Evolutionary conservation across 371 early-diverging fungal genomes (phyloP).

Genomic region (Choanephora cucurbitarum): DNA sequence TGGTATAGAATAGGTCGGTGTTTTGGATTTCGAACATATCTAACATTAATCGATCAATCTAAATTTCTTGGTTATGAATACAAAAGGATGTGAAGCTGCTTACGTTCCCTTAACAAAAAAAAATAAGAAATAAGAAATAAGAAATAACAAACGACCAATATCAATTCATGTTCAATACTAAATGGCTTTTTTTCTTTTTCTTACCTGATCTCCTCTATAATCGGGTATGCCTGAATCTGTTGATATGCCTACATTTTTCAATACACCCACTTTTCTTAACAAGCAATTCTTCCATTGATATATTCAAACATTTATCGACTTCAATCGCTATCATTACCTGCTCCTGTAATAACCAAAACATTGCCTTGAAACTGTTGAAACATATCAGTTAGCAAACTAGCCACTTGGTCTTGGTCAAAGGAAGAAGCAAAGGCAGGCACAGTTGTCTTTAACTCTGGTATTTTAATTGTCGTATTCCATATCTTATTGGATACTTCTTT

Average conservation of each 20-base stretch:
- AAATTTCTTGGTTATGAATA: neutral
- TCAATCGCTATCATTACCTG: no score
- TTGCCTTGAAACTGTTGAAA: constrained; percentile 43
- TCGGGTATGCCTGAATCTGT: constrained; percentile 89
- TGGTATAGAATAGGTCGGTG: constrained; percentile 83
- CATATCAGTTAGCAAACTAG: constrained; percentile 42
- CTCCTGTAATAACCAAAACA: constrained; percentile 56
- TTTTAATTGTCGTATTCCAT: constrained; percentile 39
- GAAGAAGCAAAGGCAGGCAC: constrained; percentile 21
- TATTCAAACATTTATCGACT: no score
- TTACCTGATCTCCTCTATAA: constrained; percentile 78
- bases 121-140: no score
- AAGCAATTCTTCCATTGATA: no score
- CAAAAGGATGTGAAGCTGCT: neutral
- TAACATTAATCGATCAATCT: constrained; percentile 51
- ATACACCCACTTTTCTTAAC: no score
- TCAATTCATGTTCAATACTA: neutral
- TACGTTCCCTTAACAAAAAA: constrained; percentile 26
- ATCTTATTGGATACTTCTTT: constrained; percentile 20
- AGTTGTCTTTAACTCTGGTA: constrained; percentile 35
- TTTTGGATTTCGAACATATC: constrained; percentile 77
- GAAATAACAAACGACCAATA: no score
- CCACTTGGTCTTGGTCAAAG: constrained; percentile 31
- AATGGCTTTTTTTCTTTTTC: neutral
- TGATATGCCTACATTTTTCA: constrained; percentile 72